Base-by-base conservation (phyloP, 2,329 filamentous ascomycete genomes). In the Fusarium aywerte region DNA sequence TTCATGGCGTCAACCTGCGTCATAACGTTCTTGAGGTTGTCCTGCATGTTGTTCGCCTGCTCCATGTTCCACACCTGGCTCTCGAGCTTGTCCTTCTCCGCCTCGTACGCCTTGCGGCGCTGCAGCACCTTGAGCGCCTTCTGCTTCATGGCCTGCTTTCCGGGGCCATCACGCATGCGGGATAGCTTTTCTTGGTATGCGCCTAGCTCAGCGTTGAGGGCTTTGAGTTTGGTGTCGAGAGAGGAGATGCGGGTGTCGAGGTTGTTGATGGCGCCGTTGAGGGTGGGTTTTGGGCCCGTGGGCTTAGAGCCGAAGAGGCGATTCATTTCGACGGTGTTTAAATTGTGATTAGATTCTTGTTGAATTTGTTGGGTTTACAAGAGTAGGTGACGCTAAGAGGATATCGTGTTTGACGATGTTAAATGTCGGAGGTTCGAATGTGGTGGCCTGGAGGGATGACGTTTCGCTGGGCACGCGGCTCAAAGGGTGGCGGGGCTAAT, bases 51-150 rank as follows among this genome's bases (percentile, higher is more conserved):
- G 77, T 92, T 91, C 4, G 95, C 94, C 81, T 97, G 94, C 82
- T 98, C 94, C 94, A 99, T 97, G 82, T 98, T 98, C 94, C 94
- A 98, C 21, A 92, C 92, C 81, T 99, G 96, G 69, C 90, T 87
- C 80, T 97, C 92, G 53, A 98, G 89, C 81, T 98, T 94, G 75
- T 97, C 93, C 69, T 95, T 92, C 80, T 97, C 93, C 5, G 88
- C 85, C 81, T 99, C 96, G 87, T 97, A 97, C 80, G 94, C 90
- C 78, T 97, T 97, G 72, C 95, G 91, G 60, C 93, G 91, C 81
- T 97, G 93, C 4, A 98, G 89, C 12, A 98, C 89, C 75, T 97
- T 97, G 74, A 97, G 90, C 3, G 95, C 95, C 76, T 97, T 97
- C 75, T 96, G 90, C 77, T 96, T 96, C 73, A 99, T 89, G 29